Evolutionary conservation across 2,329 filamentous ascomycete genomes (phyloP).

Genomic region (Achaetomium macrosporum): DNA sequence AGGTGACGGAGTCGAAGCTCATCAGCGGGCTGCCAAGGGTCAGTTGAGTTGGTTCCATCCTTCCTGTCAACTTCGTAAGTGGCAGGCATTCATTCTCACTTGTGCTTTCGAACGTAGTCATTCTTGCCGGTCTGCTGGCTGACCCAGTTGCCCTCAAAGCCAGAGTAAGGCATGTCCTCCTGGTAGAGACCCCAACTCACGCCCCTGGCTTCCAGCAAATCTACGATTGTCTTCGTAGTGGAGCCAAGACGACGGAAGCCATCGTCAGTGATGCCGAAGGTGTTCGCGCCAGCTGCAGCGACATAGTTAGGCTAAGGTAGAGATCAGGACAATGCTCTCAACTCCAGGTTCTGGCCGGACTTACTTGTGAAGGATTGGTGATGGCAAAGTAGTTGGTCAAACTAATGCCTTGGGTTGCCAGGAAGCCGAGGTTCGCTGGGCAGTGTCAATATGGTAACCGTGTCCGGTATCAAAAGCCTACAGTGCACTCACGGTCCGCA

Average conservation of each 20-base stretch:
- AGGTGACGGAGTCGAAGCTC: background rate
- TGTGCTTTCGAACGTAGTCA: background rate
- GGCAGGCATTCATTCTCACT: background rate
- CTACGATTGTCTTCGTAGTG: background rate
- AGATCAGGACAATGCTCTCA: background rate
- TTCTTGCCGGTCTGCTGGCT: background rate
- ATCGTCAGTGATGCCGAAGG: background rate
- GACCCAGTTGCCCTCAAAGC: slow-evolving; percentile 1
- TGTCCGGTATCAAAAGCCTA: too few relatives aligned
- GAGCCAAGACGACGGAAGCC: background rate
- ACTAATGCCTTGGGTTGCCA: slow-evolving; percentile 1
- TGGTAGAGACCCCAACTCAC: background rate
- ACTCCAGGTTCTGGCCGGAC: background rate
- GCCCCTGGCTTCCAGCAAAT: background rate
- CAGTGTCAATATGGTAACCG: background rate
- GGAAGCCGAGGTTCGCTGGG: background rate
- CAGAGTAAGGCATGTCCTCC: background rate
- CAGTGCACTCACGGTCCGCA: background rate
- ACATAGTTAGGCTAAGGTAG: background rate
- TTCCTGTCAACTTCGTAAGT: background rate
- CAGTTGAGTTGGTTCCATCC: background rate
- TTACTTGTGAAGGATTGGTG: background rate
- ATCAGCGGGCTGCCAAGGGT: background rate
- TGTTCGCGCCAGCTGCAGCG: background rate
- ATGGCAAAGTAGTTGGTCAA: background rate